Conservation (phyloP, 2,329 filamentous ascomycete genomes). For the Lachnellula hyalina region DNA sequence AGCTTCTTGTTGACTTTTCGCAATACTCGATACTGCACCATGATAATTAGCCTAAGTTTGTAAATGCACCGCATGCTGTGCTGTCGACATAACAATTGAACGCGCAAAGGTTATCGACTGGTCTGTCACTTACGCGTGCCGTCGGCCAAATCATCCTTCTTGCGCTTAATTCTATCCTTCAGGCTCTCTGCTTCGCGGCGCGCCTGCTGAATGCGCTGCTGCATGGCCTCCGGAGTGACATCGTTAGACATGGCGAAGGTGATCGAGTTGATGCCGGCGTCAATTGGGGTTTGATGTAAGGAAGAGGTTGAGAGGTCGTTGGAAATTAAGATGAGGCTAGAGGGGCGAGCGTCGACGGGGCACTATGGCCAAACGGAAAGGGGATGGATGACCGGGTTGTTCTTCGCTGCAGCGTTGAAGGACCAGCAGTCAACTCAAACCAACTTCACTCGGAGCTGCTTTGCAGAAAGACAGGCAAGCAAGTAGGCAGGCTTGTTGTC, state of each 20-base stretch:
- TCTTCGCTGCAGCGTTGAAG: not conserved
- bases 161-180: constrained; percentile 98
- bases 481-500: no score
- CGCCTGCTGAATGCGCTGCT: constrained; percentile 86
- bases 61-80: not conserved
- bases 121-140: constrained; percentile 74
- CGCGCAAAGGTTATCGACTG: not conserved
- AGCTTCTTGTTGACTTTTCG: constrained; percentile 85
- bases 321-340: constrained; percentile 6
- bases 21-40: constrained; percentile 76
- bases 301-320: constrained; percentile 9
- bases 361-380: not conserved
- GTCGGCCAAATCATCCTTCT: constrained; percentile 99
- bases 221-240: constrained; percentile 73
- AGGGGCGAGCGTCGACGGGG: constrained; percentile 3
- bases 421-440: not conserved
- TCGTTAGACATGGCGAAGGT: constrained; percentile 41
- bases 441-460: not conserved
- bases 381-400: not conserved
- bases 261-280: constrained; percentile 9
- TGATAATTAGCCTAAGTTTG: constrained; percentile 15
- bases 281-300: constrained; percentile 14
- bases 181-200: constrained; percentile 95
- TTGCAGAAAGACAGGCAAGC: not conserved
- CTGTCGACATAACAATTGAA: not conserved